phyloP scores from a whole-genome alignment of 148 eudicot species.

The Chenopodium suecicum region DNA sequence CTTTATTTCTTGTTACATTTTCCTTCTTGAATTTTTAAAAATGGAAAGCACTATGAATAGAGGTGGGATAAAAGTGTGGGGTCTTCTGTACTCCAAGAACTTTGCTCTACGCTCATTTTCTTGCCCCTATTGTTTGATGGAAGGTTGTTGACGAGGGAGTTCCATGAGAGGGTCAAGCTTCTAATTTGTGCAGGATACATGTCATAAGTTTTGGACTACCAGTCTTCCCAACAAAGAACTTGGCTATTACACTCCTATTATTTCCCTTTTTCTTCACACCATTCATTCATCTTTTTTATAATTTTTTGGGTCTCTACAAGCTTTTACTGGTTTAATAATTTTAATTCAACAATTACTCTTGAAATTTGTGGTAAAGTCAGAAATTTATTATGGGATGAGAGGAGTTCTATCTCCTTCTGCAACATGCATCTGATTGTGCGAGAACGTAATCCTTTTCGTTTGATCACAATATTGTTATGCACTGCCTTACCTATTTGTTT shows the following conservation, averaged over 20 bases:
- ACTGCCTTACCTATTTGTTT: background rate
- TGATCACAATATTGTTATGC: background rate
- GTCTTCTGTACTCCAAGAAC: background rate
- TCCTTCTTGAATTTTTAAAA: background rate
- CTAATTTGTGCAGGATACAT: background rate
- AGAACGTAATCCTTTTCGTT: background rate
- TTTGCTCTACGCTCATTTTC: background rate
- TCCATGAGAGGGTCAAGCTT: background rate
- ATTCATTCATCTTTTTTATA: too few relatives aligned
- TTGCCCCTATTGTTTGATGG: too few relatives aligned
- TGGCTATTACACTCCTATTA: too few relatives aligned
- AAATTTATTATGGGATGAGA: too few relatives aligned
- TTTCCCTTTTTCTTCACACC: too few relatives aligned
- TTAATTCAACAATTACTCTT: too few relatives aligned
- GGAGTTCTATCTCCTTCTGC: background rate
- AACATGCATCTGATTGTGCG: background rate
- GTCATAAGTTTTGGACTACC: background rate
- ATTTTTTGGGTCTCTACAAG: too few relatives aligned
- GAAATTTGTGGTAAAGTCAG: too few relatives aligned
- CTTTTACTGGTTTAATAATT: too few relatives aligned
- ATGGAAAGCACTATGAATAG: background rate
- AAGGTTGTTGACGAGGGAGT: background rate
- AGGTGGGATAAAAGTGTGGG: background rate
- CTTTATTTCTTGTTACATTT: background rate
- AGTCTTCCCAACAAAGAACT: background rate